Conservation (phyloP, 306 rosid species). For the Cicer pinnatifidum region DNA sequence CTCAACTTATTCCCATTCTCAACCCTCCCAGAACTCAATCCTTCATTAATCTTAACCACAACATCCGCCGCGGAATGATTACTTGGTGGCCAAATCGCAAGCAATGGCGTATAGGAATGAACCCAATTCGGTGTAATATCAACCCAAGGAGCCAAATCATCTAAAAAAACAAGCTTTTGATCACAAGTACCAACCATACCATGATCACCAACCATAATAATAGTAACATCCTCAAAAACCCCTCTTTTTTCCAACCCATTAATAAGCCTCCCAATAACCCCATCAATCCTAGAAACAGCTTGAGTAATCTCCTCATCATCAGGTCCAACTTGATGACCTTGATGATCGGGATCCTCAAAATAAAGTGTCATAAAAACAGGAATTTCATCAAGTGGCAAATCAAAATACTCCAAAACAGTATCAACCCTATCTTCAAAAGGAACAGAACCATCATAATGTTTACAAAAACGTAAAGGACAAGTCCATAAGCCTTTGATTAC, state of each 20-base stretch:
- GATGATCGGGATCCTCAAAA: slow-evolving; percentile 98
- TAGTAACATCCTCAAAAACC: slow-evolving; percentile 71
- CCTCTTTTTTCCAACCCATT: slow-evolving; percentile 74
- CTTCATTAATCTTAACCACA: slow-evolving; percentile 68
- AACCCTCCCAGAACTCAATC: slow-evolving; percentile 71
- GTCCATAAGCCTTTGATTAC: slow-evolving; percentile 87
- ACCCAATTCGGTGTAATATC: slow-evolving; percentile 64
- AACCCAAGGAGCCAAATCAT: slow-evolving; percentile 74
- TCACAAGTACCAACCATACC: slow-evolving; percentile 98
- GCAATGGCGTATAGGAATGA: slow-evolving; percentile 63
- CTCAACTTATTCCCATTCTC: slow-evolving; percentile 68
- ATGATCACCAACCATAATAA: slow-evolving; percentile 92
- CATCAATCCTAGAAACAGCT: slow-evolving; percentile 74
- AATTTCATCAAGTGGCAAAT: slow-evolving; percentile 61
- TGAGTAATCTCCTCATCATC: slow-evolving; percentile 75
- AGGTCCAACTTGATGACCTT: slow-evolving; percentile 88
- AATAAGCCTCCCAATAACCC: slow-evolving; percentile 73
- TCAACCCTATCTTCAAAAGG: slow-evolving; percentile 83
- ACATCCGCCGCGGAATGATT: slow-evolving; percentile 43
- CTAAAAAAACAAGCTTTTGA: slow-evolving; percentile 64
- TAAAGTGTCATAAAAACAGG: slow-evolving; percentile 79
- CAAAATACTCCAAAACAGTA: slow-evolving; percentile 62
- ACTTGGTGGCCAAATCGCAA: slow-evolving; percentile 70
- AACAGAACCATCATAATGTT: slow-evolving; percentile 67
- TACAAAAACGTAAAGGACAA: slow-evolving; percentile 59